Evolutionary conservation across 2,329 filamentous ascomycete genomes (phyloP), one percentile per base, ranked within the genome.

Genomic region (Alternaria atra): DNA sequence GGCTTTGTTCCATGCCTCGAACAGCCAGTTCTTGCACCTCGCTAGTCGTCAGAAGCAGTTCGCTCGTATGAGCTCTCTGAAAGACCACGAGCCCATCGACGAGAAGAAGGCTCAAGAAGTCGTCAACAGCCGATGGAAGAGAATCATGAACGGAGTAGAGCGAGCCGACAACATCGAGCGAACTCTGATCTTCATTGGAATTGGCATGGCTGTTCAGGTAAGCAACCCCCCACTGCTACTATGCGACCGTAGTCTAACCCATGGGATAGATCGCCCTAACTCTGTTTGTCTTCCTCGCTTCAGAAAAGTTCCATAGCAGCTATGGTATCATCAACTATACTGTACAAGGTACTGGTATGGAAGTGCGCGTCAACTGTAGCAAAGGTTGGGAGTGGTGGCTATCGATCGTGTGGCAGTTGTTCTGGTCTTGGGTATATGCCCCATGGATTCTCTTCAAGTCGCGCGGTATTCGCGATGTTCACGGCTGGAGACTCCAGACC

Each of bases 301-400:
- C 74, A 13, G 69, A 65, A 39, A 77, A 77, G 48, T 77, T 76
- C 55, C 75, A 78, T 40, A 66, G 67, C 6, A 60, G 71, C 48
- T 78, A 70, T 37, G 75, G 75, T 12, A 51, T 77, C 3, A 73
- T 74, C 44, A 62, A 76, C 23, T 76, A 73, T 59, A 72, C 66
- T 1, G 56, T 75, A 8, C 46, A 66, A 27, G 74, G 73, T 6
- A 72, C 72, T 1, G 66, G 61, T 4, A 60, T 58, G 37, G 72
- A 76, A 56, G 55, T 68, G 15, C 61, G 68, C 15, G 54, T 66
- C 25, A 66, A 71, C 34, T 77, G 74, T 43, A 67, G 64, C 44
- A 74, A 73, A 50, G 75, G 75, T 4, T 78, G 75, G 75, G 75
- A 77, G 40, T 78, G 75, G 75, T 77, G 75, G 75, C 61, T 74